Percentiles rank a stretch among this genome's conserved stretches.
These are phyloP conservation scores for Monilinia aucupariae DNA, from an alignment of 2,329 filamentous ascomycete genomes.

Conservation along the genomic window DNA sequence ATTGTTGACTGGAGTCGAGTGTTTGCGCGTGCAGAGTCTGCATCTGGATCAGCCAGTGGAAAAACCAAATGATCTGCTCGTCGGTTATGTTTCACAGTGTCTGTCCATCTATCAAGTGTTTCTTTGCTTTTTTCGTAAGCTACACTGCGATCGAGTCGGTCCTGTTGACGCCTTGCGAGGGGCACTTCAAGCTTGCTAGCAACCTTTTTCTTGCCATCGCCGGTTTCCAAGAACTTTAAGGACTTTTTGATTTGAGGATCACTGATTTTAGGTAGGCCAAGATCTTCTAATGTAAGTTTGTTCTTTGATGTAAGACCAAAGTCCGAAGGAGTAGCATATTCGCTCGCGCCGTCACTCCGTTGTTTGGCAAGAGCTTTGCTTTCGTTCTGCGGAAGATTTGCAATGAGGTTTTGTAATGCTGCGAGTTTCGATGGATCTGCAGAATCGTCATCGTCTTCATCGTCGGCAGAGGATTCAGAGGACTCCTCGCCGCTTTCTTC, in stretches of 20 bases:
- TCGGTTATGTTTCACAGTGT: conserved; percentile 91
- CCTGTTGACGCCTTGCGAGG: conserved; percentile 79
- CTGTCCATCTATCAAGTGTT: conserved; percentile 83
- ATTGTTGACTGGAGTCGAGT: conserved; percentile 62
- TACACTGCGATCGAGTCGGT: conserved; percentile 70
- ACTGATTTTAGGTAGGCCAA: conserved; percentile 63
- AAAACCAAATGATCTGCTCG: conserved; percentile 87
- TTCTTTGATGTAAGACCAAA: conserved; percentile 52
- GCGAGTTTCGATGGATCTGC: conserved; percentile 48
- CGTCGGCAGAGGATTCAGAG: conserved; percentile 43
- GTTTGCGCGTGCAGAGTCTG: conserved; percentile 52
- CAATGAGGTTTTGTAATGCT: conserved; percentile 63
- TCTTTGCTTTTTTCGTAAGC: conserved; percentile 91
- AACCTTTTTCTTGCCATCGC: conserved; percentile 48
- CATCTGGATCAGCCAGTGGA: conserved; percentile 68
- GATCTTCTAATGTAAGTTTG: conserved; percentile 56
- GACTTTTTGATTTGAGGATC: conserved; percentile 74
- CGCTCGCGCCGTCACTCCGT: conserved; percentile 46
- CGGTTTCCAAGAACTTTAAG: conserved; percentile 66
- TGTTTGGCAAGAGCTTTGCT: conserved; percentile 26
- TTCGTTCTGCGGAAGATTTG: conserved; percentile 49
- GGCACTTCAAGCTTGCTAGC: conserved; percentile 68
- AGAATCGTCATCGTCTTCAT: conserved; percentile 39
- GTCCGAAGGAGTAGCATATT: conserved; percentile 57
- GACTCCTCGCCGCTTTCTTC: conserved; percentile 52